Evolutionary conservation across 176 grass and related monocot genomes (phyloP).

Genomic region (Musa schizocarpa): DNA sequence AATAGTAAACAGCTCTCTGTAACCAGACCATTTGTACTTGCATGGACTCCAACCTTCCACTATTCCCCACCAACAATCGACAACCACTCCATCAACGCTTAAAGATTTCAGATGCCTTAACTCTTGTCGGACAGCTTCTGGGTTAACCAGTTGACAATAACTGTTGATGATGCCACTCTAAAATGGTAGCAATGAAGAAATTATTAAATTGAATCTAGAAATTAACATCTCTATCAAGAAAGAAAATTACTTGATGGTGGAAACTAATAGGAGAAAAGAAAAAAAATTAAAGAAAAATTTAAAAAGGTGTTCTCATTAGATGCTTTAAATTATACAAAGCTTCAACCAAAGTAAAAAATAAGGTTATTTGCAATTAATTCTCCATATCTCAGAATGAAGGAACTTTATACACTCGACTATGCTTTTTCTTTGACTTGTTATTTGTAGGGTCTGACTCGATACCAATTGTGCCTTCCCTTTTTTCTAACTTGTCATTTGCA

Average conservation of each 20-base stretch:
- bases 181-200: conserved; percentile 11
- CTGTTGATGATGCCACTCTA: conserved; percentile 77
- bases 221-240: not conserved
- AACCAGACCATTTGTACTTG: conserved; percentile 90
- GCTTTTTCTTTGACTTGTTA: no score
- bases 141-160: conserved; percentile 60
- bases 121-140: conserved; percentile 61
- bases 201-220: conserved; percentile 2
- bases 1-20: conserved; percentile 91
- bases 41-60: conserved; percentile 85
- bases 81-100: conserved; percentile 80
- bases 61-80: conserved; percentile 91
- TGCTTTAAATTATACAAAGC: not conserved
- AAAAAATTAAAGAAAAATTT: not conserved
- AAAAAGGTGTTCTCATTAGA: not conserved
- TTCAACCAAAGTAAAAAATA: not conserved
- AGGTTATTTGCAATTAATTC: not conserved
- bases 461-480: no score
- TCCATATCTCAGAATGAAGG: no score
- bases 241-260: not conserved
- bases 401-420: no score
- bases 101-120: conserved; percentile 72
- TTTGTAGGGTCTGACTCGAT: no score
- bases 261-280: not conserved
- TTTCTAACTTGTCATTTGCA: no score